Percentiles rank a stretch among this genome's conserved stretches.
Conservation (phyloP, 164 flowering plant species). For the Taxillus chinensis region DNA sequence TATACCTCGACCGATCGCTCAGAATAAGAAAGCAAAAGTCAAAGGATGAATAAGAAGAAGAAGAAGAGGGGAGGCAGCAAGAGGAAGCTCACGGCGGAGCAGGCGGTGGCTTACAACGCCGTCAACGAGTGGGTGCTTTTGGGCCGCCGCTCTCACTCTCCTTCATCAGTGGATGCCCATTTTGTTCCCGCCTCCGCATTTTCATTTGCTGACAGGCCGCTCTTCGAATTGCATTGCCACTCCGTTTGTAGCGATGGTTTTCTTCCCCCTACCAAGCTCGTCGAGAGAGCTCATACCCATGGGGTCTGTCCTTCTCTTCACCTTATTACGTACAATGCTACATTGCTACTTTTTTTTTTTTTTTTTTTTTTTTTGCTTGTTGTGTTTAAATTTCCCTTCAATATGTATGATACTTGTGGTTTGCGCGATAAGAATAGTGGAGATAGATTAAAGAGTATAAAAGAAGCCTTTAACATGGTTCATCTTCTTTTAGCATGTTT, state of each 20-base stretch:
- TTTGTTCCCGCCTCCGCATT: slow-evolving; percentile 20
- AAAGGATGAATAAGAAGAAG: slow-evolving; percentile 34
- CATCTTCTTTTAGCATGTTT: no score
- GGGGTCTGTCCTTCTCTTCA: slow-evolving; percentile 49
- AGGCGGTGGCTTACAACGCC: slow-evolving; percentile 37
- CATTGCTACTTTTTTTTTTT: not conserved
- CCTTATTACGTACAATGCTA: not conserved
- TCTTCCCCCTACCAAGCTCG: slow-evolving; percentile 75
- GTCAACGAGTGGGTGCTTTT: slow-evolving; percentile 68
- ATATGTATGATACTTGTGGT: no score
- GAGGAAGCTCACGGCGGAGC: slow-evolving; percentile 62
- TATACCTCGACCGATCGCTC: no score
- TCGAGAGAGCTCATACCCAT: slow-evolving; percentile 79
- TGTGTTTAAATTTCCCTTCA: not conserved
- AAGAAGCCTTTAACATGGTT: no score
- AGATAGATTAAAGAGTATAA: no score
- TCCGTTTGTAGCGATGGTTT: slow-evolving; percentile 84
- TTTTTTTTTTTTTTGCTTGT: not conserved
- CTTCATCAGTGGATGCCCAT: slow-evolving; percentile 27
- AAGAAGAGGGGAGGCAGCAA: slow-evolving; percentile 50
- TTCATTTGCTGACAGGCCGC: slow-evolving; percentile 26
- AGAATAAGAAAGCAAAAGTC: slow-evolving; percentile 7
- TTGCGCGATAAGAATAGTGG: no score
- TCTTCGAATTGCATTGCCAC: slow-evolving; percentile 90
- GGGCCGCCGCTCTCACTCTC: slow-evolving; percentile 19